These are phyloP conservation scores for Bisporella sp. DNA, from an alignment of 2,329 filamentous ascomycete species.

Conservation along the genomic window DNA sequence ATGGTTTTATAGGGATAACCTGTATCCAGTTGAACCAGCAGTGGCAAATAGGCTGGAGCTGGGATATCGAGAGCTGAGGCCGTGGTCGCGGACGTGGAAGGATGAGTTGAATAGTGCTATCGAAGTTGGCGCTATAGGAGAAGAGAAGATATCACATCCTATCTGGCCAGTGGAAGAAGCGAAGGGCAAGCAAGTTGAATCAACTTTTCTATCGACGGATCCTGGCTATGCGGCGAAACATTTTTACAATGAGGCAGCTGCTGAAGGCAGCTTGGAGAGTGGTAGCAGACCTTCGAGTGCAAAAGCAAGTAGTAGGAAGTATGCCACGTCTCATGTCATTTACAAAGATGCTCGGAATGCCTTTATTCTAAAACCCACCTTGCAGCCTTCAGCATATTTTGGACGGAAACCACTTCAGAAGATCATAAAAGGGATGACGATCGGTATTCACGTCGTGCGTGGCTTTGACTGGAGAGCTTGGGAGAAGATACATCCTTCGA, in stretches of 20 bases:
- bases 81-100: slow-evolving; percentile 87
- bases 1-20: slow-evolving; percentile 96
- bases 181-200: slow-evolving; percentile 20
- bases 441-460: slow-evolving; percentile 82
- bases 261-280: slow-evolving; percentile 40
- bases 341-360: slow-evolving; percentile 74
- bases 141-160: slow-evolving; percentile 77
- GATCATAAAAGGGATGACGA: slow-evolving; percentile 68
- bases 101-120: slow-evolving; percentile 88
- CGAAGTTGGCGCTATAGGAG: slow-evolving; percentile 81
- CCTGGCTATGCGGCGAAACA: slow-evolving; percentile 54
- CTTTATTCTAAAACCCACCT: slow-evolving; percentile 77
- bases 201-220: slow-evolving; percentile 32
- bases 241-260: slow-evolving; percentile 51
- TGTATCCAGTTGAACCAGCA: slow-evolving; percentile 78
- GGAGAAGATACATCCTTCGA: slow-evolving; percentile 56
- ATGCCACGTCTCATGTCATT: slow-evolving; percentile 73
- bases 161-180: slow-evolving; percentile 63
- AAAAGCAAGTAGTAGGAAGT: slow-evolving; percentile 42
- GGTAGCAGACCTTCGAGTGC: slow-evolving; percentile 11
- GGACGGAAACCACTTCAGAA: slow-evolving; percentile 74
- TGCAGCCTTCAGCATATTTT: slow-evolving; percentile 80
- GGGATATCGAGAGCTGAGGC: slow-evolving; percentile 80
- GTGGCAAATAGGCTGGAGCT: slow-evolving; percentile 89
- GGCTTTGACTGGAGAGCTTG: slow-evolving; percentile 77